Conservation (phyloP, 768 basidiomycete species). For the Rhizopogon salebrosus region DNA sequence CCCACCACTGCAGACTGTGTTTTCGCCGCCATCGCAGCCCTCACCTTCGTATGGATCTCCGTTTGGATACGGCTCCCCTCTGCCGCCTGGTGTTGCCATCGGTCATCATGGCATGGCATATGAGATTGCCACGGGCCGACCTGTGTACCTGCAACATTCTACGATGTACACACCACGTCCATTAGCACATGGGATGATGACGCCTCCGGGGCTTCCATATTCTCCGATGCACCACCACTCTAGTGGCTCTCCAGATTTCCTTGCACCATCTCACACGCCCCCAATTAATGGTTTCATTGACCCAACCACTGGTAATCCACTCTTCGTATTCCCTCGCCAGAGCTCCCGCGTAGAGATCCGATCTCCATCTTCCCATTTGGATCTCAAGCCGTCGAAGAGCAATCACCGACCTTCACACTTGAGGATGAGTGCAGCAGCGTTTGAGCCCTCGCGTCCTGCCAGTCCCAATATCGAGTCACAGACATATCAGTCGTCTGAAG, state of each 20-base stretch:
- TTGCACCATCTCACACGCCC: slow-evolving; percentile 54
- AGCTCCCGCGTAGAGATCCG: slow-evolving; percentile 72
- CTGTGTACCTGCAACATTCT: slow-evolving; percentile 64
- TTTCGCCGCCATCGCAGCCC: slow-evolving; percentile 32
- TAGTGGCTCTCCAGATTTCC: slow-evolving; percentile 58
- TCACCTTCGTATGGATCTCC: slow-evolving; percentile 67
- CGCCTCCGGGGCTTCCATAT: slow-evolving; percentile 45
- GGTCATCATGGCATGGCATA: slow-evolving; percentile 77
- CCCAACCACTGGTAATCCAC: slow-evolving; percentile 59
- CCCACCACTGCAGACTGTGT: slow-evolving; percentile 40
- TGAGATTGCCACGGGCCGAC: slow-evolving; percentile 77
- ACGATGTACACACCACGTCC: slow-evolving; percentile 68
- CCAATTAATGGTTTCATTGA: slow-evolving; percentile 62
- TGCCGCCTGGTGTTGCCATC: slow-evolving; percentile 71
- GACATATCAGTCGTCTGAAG: slow-evolving; percentile 5
- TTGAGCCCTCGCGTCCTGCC: slow-evolving; percentile 38
- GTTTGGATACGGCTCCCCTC: slow-evolving; percentile 49
- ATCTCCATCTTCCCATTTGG: slow-evolving; percentile 38
- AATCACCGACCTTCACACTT: slow-evolving; percentile 34
- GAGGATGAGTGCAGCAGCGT: slow-evolving; percentile 46
- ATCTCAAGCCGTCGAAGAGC: slow-evolving; percentile 17
- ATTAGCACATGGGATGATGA: slow-evolving; percentile 49
- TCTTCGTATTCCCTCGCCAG: slow-evolving; percentile 72
- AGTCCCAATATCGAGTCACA: slow-evolving; percentile 19
- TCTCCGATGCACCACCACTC: slow-evolving; percentile 59